Percentiles rank a stretch among this genome's conserved stretches.
phyloP scores from a whole-genome alignment of 345 rosid species.

The Murraya koenigii region DNA sequence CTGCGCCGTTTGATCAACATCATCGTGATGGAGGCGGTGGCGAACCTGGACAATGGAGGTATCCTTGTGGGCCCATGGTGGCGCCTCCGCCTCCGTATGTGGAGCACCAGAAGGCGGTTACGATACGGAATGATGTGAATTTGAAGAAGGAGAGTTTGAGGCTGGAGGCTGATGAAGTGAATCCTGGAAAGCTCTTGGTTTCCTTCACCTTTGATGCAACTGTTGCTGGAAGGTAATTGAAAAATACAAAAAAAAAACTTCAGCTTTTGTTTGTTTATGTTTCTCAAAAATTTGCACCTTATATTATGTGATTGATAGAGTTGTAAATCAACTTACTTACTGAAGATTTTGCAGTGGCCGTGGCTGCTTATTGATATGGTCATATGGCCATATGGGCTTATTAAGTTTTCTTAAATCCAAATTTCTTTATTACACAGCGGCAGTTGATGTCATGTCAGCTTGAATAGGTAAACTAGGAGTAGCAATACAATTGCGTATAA shows the following conservation, averaged over 20 bases:
- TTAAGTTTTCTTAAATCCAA: no score
- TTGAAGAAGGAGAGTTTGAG: conserved; percentile 73
- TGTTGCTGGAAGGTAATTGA: conserved; percentile 70
- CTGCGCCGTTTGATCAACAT: conserved; percentile 66
- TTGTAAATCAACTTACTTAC: no score
- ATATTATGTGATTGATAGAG: not conserved
- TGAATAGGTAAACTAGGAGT: no score
- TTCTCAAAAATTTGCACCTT: not conserved
- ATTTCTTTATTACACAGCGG: no score
- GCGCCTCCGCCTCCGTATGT: conserved; percentile 51
- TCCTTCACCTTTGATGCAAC: conserved; percentile 90
- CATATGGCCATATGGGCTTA: no score
- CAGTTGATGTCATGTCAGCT: no score
- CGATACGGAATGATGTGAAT: conserved; percentile 75
- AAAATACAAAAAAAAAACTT: not conserved
- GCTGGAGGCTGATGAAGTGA: conserved; percentile 54
- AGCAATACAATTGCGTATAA: not conserved
- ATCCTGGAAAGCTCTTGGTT: conserved; percentile 64
- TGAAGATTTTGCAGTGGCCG: no score
- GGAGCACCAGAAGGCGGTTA: conserved; percentile 83
- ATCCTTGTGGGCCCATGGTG: conserved; percentile 41
- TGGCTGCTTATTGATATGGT: no score
- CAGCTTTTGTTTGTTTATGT: not conserved
- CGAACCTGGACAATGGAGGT: conserved; percentile 41
- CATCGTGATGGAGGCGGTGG: conserved; percentile 44